Base-by-base conservation (phyloP, 1,284 basidiomycete genomes). In the Cystobasidium slooffiae region DNA sequence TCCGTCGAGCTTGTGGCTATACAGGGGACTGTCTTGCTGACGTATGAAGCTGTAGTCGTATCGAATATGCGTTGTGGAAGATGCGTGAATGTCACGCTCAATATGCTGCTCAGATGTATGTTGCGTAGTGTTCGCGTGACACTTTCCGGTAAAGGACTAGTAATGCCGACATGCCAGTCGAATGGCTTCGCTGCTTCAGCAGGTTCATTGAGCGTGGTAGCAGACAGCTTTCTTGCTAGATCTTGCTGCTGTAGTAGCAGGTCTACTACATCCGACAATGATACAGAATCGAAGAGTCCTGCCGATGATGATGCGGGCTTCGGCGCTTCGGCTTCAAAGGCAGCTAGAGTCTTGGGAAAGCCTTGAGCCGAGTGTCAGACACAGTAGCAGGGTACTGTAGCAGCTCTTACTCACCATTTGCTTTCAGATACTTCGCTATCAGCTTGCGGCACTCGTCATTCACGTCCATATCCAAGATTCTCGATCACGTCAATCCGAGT, bases 1-100 rank as follows among this genome's bases (percentile, higher is more conserved):
- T 79, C 80, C 31, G 79, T 78, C 0, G 77, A 74, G 14, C 77
- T 75, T 3, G 77, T 78, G 44, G 78, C 72, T 43, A 80, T 59
- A 66, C 78, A 79, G 0, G 67, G 74, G 20, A 75, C 47, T 10
- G 62, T 43, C 31, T 69, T 52, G 55, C 70, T 69, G 47, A 39
- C 64, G 68, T 78, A 80, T 20, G 64, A 58, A 6, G 73, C 63
- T 18, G 73, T 65, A 3, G 46, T 5, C 2, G 75, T 63, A 53
- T 80, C 76, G 76, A 79, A 80, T 16, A 37, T 55, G n/a, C 76
- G 68, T 39, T 55, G 52, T 4, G 78, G 78, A 14, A 77, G 47
- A 0, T 31, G 14, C 2, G 66, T 75, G 4, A 24, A 22, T 37
- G 49, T 31, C 12, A 78, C 78, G 43, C 70, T 77, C 1, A 80